Evolutionary conservation across 768 basidiomycete species (phyloP).

Genomic region (Panus rudis): DNA sequence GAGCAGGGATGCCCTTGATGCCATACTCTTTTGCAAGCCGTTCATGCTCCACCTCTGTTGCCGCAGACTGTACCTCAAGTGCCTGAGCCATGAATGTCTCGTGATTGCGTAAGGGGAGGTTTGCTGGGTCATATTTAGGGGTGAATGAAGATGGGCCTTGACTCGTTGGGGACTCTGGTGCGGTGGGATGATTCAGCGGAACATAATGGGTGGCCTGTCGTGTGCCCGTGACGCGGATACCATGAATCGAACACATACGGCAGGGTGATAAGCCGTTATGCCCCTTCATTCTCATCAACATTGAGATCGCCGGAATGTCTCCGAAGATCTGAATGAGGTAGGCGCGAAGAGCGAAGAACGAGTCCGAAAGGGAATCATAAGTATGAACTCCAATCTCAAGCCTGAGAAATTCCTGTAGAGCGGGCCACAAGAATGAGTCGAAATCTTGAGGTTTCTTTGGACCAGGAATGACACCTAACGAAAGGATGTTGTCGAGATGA

Average conservation of each 20-base stretch:
- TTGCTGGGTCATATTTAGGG: slow-evolving; percentile 5
- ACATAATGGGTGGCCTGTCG: slow-evolving; percentile 9
- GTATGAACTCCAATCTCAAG: slow-evolving; percentile 17
- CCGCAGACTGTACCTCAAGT: slow-evolving; percentile 7
- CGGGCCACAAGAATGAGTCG: slow-evolving; percentile 22
- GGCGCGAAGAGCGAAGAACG: slow-evolving; percentile 16
- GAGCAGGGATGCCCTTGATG: slow-evolving; percentile 22
- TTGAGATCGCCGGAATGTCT: slow-evolving; percentile 21
- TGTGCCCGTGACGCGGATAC: slow-evolving; percentile 8
- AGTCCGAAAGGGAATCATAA: slow-evolving; percentile 5
- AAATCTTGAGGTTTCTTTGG: slow-evolving; percentile 15
- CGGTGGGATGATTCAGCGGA: slow-evolving; percentile 6
- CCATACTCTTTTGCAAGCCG: slow-evolving; percentile 13
- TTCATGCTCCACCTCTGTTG: slow-evolving; percentile 4
- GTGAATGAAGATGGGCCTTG: too few species aligned
- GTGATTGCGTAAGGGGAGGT: slow-evolving; percentile 15
- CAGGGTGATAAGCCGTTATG: slow-evolving; percentile 21
- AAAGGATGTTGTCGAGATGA: slow-evolving; percentile 11
- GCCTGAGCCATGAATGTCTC: slow-evolving; percentile 9
- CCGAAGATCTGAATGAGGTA: slow-evolving; percentile 19
- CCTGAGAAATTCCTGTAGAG: slow-evolving; percentile 20
- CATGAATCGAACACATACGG: slow-evolving; percentile 18
- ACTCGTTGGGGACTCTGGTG: too few species aligned
- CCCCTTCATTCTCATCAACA: slow-evolving; percentile 23
- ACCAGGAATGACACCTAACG: slow-evolving; percentile 18